Evolutionary conservation across 2,329 filamentous ascomycete genomes (phyloP).

Genomic region (Colletotrichum neosansevieriae): DNA sequence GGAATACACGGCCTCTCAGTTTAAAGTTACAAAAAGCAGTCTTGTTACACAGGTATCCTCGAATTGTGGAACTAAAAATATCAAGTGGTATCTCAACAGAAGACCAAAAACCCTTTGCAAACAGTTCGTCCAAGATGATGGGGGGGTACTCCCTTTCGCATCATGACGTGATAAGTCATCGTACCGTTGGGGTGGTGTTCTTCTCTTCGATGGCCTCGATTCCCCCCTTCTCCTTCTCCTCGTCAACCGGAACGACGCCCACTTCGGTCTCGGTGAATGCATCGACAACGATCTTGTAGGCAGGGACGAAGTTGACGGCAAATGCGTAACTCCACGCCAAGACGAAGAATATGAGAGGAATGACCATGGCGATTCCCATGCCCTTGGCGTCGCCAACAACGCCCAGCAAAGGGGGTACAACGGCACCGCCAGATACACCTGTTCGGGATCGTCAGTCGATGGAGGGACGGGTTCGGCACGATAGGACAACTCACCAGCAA

Average conservation of each 20-base stretch:
- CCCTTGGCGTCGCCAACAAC: conserved; percentile 67
- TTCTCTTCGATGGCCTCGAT: conserved; percentile 34
- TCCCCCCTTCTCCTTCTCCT: conserved; percentile 37
- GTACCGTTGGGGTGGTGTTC: conserved; percentile 15
- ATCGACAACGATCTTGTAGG: conserved; percentile 74
- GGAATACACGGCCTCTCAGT: too few relatives aligned
- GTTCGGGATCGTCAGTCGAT: conserved; percentile 71
- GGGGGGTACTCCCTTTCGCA: too few relatives aligned
- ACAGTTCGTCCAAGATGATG: too few relatives aligned
- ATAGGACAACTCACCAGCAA: conserved; percentile 57
- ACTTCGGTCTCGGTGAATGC: conserved; percentile 61
- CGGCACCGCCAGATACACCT: conserved; percentile 79
- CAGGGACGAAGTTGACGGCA: conserved; percentile 74
- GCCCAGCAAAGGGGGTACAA: conserved; percentile 79
- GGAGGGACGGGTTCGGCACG: background rate
- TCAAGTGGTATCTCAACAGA: background rate
- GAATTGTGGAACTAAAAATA: background rate
- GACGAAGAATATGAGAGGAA: conserved; percentile 72
- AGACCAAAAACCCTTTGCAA: background rate
- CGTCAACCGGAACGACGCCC: conserved; percentile 50
- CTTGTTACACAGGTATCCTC: too few relatives aligned
- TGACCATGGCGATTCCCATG: conserved; percentile 70
- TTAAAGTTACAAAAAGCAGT: too few relatives aligned
- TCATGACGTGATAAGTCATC: background rate
- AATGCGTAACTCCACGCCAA: conserved; percentile 68